phyloP scores from a whole-genome alignment of 768 basidiomycete genomes.

The Leccinum barrowsii region DNA sequence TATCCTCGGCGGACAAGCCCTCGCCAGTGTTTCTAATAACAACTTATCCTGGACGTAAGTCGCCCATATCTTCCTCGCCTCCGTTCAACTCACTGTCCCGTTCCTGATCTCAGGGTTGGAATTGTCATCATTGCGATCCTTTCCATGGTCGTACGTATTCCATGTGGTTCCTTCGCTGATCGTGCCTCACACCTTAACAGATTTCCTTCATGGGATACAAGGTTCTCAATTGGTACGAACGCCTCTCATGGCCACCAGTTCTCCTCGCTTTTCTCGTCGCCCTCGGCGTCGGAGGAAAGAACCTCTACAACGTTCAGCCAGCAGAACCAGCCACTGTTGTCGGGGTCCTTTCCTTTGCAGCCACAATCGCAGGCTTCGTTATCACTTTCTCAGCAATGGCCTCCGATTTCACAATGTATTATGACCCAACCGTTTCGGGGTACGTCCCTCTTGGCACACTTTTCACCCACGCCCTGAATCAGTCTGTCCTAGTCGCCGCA shows the following conservation, averaged over 20 bases:
- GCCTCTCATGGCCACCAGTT: slow-evolving; percentile 73
- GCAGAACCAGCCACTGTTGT: slow-evolving; percentile 51
- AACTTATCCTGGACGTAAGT: slow-evolving; percentile 50
- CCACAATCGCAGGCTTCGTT: slow-evolving; percentile 69
- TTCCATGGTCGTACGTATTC: slow-evolving; percentile 51
- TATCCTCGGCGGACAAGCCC: slow-evolving; percentile 66
- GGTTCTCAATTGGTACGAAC: slow-evolving; percentile 71
- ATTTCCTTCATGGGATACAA: slow-evolving; percentile 66
- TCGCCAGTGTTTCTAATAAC: slow-evolving; percentile 52
- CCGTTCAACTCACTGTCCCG: slow-evolving; percentile 2
- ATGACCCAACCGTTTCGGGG: slow-evolving; percentile 55
- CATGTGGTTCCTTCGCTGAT: background rate
- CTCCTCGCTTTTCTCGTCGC: slow-evolving; percentile 70
- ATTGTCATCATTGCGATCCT: slow-evolving; percentile 74
- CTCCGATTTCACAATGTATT: slow-evolving; percentile 77
- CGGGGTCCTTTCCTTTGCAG: slow-evolving; percentile 60
- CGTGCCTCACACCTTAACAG: slow-evolving; percentile 22
- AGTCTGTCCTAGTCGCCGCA: slow-evolving; percentile 41
- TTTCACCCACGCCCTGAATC: slow-evolving; percentile 6
- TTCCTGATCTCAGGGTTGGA: slow-evolving; percentile 52
- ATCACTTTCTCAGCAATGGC: slow-evolving; percentile 59
- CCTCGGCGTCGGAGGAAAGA: slow-evolving; percentile 69
- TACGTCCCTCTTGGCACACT: slow-evolving; percentile 22
- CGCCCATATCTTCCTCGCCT: slow-evolving; percentile 3
- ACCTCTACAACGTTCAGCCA: slow-evolving; percentile 49